Conservation (phyloP, 805 yeast species). For the Metschnikowia similis region DNA sequence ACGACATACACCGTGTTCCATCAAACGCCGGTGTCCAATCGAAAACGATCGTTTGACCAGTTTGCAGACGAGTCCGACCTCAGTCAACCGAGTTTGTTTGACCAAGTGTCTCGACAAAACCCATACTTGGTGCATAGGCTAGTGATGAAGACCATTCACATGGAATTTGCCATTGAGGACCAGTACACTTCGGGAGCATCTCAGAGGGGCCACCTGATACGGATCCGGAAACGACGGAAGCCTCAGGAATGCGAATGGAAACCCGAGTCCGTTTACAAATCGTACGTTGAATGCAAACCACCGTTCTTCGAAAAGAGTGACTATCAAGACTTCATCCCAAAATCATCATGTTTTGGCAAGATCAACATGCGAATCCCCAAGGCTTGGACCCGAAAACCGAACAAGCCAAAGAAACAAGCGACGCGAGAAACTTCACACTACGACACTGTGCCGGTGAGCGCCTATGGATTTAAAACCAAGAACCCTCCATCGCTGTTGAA, state of each 20-base stretch:
- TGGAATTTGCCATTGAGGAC: slow-evolving; percentile 14
- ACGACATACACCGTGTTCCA: not conserved
- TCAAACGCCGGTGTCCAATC: not conserved
- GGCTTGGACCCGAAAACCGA: slow-evolving; percentile 35
- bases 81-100: slow-evolving; percentile 6
- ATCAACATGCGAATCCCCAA: slow-evolving; percentile 36
- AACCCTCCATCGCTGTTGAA: not conserved
- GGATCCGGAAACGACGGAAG: slow-evolving; percentile 12
- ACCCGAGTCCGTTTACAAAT: slow-evolving; percentile 18
- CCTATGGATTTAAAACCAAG: not conserved
- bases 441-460: not conserved
- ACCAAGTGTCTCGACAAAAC: slow-evolving; percentile 12
- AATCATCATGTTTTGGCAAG: slow-evolving; percentile 34
- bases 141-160: slow-evolving; percentile 10
- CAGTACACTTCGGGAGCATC: slow-evolving; percentile 6
- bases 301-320: slow-evolving; percentile 26
- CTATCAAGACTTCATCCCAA: slow-evolving; percentile 26
- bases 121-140: slow-evolving; percentile 14
- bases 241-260: slow-evolving; percentile 17
- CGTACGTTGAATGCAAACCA: slow-evolving; percentile 20
- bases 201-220: slow-evolving; percentile 3
- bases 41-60: slow-evolving; percentile 1
- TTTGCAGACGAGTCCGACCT: not conserved
- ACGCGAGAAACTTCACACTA: not conserved
- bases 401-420: slow-evolving; percentile 9